phyloP scores from a whole-genome alignment of 495 filamentous ascomycete species.

The Oleoguttula mirabilis region DNA sequence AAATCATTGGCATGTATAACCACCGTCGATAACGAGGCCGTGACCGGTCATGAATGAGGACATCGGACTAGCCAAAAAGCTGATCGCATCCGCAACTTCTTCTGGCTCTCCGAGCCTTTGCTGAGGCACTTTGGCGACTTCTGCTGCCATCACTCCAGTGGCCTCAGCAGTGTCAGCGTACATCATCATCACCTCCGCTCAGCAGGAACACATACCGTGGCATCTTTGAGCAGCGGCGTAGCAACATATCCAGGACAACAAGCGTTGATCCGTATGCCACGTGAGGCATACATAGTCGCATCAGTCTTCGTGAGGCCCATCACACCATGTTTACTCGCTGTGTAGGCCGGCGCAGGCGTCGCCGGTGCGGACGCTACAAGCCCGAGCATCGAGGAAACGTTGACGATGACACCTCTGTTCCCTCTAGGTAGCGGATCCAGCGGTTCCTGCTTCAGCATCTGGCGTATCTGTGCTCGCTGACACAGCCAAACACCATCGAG shows the following conservation, averaged over 20 bases:
- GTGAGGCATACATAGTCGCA: constrained; percentile 32
- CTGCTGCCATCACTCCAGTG: constrained; percentile 20
- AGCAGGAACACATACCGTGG: constrained; percentile 11
- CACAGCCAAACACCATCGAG: constrained; percentile 39
- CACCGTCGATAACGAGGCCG: constrained; percentile 23
- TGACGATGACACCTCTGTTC: constrained; percentile 27
- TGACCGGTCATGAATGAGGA: constrained; percentile 34
- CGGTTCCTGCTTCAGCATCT: constrained; percentile 37
- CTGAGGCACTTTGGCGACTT: constrained; percentile 29
- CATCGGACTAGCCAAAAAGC: constrained; percentile 29
- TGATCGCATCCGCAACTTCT: constrained; percentile 32
- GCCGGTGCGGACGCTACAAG: constrained; percentile 15
- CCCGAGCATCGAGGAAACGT: constrained; percentile 27
- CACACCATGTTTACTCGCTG: constrained; percentile 34
- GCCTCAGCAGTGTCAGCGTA: constrained; percentile 1
- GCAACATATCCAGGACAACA: constrained; percentile 36
- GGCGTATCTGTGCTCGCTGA: constrained; percentile 35
- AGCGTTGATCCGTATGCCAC: constrained; percentile 40
- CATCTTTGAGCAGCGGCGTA: constrained; percentile 31
- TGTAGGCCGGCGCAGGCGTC: constrained; percentile 29
- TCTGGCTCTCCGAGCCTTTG: constrained; percentile 25
- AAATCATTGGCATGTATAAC: constrained; percentile 9
- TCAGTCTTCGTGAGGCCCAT: constrained; percentile 39
- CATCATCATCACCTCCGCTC: too few species aligned
- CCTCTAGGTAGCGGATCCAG: constrained; percentile 4